A percentile compares a stretch with the other conserved stretches of the same genome.
phyloP scores from a whole-genome alignment of 306 rosid genomes.

The Prunus fruticosa region DNA sequence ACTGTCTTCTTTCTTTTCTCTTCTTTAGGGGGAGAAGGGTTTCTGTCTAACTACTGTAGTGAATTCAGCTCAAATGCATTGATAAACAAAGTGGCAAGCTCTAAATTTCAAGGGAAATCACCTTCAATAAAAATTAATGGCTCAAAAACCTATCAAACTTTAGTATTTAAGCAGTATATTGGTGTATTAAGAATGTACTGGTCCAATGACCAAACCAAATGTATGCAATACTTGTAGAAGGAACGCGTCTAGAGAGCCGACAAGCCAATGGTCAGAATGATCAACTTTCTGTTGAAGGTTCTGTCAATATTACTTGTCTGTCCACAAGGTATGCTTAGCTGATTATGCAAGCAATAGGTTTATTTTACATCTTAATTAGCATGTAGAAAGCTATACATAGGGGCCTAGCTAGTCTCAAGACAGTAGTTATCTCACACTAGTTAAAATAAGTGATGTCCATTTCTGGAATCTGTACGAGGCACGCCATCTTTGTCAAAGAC shows the following conservation, averaged over 20 bases:
- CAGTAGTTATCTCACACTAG: slow-evolving; percentile 18
- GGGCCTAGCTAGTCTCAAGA: neutral
- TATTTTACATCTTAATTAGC: neutral
- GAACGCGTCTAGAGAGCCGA: neutral
- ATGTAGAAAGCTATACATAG: neutral
- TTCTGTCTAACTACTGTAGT: neutral
- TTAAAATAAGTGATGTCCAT: slow-evolving; percentile 20
- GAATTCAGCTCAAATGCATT: neutral
- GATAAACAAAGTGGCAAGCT: neutral
- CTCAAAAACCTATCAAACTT: slow-evolving; percentile 8
- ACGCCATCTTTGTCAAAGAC: slow-evolving; percentile 32
- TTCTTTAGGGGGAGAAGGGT: neutral
- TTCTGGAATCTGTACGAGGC: slow-evolving; percentile 32
- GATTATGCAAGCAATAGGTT: neutral
- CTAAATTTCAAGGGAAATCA: neutral
- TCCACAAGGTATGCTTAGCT: neutral
- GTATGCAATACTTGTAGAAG: neutral
- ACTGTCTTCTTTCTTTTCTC: no score
- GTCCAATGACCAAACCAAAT: neutral
- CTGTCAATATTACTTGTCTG: neutral
- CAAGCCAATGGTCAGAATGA: neutral
- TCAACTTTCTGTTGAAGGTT: neutral
- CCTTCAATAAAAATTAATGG: slow-evolving; percentile 13
- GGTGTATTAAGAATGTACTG: neutral
- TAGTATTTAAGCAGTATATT: neutral